Evolutionary conservation across 768 basidiomycete species (phyloP).

Genomic region (Leccinum truebloodii): DNA sequence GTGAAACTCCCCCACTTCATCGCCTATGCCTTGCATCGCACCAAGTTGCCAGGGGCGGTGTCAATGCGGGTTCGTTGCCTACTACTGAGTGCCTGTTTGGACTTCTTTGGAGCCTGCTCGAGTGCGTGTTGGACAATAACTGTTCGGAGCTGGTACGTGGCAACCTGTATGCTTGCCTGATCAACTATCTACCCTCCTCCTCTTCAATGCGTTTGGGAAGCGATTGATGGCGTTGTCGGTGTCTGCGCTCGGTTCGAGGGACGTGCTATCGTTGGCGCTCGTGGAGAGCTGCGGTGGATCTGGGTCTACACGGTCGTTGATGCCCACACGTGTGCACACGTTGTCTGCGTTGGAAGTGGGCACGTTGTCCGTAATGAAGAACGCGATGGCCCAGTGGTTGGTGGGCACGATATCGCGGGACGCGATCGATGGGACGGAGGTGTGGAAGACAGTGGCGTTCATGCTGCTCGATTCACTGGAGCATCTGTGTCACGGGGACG

Average conservation of each 20-base stretch:
- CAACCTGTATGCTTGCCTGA: too few relatives aligned
- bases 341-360: slow-evolving; percentile 41
- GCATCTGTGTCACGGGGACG: slow-evolving; percentile 68
- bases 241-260: slow-evolving; percentile 40
- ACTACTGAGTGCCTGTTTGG: too few relatives aligned
- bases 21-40: too few relatives aligned
- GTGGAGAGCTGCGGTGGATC: slow-evolving; percentile 36
- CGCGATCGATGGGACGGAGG: slow-evolving; percentile 75
- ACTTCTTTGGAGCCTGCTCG: too few relatives aligned
- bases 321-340: slow-evolving; percentile 9
- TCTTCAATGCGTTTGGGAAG: slow-evolving; percentile 22
- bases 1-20: too few relatives aligned
- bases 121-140: too few relatives aligned
- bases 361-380: slow-evolving; percentile 66
- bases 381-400: slow-evolving; percentile 63
- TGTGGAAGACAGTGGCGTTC: slow-evolving; percentile 96
- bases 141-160: too few relatives aligned
- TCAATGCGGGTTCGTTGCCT: too few relatives aligned
- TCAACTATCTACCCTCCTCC: slow-evolving; percentile 31
- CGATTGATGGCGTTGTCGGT: slow-evolving; percentile 30
- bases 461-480: slow-evolving; percentile 83
- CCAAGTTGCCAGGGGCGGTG: too few relatives aligned
- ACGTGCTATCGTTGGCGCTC: slow-evolving; percentile 41
- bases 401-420: slow-evolving; percentile 53
- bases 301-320: slow-evolving; percentile 15